Percentiles rank a stretch among this genome's conserved stretches.
Conservation (phyloP, 2,329 filamentous ascomycete genomes). For the Scedosporium dehoogii region DNA sequence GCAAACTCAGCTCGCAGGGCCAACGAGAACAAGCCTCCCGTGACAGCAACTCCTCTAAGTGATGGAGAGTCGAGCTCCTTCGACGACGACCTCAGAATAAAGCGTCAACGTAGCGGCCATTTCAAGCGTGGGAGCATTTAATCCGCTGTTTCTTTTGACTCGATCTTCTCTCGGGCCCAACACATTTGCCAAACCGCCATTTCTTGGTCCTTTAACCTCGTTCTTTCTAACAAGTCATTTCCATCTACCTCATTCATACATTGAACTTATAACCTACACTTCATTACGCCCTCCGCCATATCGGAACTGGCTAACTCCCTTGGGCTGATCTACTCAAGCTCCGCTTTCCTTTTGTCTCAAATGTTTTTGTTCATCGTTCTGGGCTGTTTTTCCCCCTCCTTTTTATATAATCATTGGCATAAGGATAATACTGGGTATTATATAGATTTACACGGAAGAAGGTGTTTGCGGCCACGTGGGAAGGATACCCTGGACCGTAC, state of each 20-base stretch:
- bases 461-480: neutral
- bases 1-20: constrained; percentile 12
- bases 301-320: neutral
- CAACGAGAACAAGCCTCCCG: constrained; percentile 24
- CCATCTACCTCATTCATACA: neutral
- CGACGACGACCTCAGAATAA: constrained; percentile 32
- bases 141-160: constrained; percentile 4
- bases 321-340: neutral
- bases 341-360: neutral
- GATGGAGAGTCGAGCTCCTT: constrained; percentile 35
- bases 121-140: constrained; percentile 38
- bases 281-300: neutral
- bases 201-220: neutral
- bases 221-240: neutral
- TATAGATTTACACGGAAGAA: neutral
- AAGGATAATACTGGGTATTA: neutral
- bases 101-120: constrained; percentile 14
- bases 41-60: constrained; percentile 26
- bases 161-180: neutral
- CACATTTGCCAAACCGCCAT: neutral
- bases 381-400: no score
- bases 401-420: neutral
- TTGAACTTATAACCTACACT: neutral
- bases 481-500: neutral
- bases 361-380: neutral